Base-by-base conservation (phyloP, 2,329 filamentous ascomycete genomes). In the Fusarium nurragi region DNA sequence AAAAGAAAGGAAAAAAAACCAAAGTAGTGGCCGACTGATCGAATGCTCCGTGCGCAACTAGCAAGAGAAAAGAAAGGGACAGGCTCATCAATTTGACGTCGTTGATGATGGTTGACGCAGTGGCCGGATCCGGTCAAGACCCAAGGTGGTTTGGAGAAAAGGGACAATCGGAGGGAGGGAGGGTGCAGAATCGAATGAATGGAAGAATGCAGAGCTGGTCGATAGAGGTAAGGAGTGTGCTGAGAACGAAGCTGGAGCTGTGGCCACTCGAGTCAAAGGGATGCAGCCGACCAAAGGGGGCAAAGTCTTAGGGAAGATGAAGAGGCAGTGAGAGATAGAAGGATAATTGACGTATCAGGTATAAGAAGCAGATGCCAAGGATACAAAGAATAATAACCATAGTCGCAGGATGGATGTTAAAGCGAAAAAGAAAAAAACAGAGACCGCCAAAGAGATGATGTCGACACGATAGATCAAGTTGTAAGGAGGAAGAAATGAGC, bases 351-450 rank as follows among this genome's bases (percentile, higher is more conserved):
- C 60, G 51, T 34, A 64, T 50, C 28, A 67, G 54, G 59, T 66
- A 66, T 13, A 66, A 38, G 38, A 58, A 41, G 37, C 45, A 66
- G 39, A 67, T 54, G 40, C 54, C 60, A 49, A 66, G 63, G 32
- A 66, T 40, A 38, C 54, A 66, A 49, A 66, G 53, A 64, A 66
- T 60, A 67, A 64, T 41, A 49, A 66, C 54, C 63, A 66, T 66
- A 66, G 59, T 66, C 63, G 59, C 54, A 50, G 46, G 23, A 48
- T 41, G 16, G n/a, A 32, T 44, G 21, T 45, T 28, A 61, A 48
- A 32, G 34, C n/a, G n/a, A n/a, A n/a, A n/a, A 41, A 21, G 22
- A 28, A 26, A 30, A 38, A 62, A 16, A 34, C 10, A 34, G 16
- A 34, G 28, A 8, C 16, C 32, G 16, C 32, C 32, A 34, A 39